These are phyloP conservation scores for Flaveria ramosissima DNA, from an alignment of 129 eudicot species.

Conservation along the genomic window DNA sequence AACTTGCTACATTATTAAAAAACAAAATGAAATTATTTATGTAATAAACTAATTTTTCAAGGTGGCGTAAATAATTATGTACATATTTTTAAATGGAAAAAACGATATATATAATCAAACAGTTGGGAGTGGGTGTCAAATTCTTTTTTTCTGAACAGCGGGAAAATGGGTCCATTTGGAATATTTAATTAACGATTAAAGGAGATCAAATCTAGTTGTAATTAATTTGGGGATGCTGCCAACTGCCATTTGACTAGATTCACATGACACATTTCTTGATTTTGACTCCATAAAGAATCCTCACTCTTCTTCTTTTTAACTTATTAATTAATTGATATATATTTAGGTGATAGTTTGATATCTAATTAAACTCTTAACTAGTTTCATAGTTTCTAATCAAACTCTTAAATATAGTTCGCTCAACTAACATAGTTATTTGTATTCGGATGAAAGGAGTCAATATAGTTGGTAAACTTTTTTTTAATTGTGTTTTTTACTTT, in stretches of 20 bases:
- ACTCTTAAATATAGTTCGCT: too few relatives aligned
- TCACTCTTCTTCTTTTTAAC: not conserved
- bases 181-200: constrained; percentile 21
- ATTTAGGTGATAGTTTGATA: too few relatives aligned
- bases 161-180: not conserved
- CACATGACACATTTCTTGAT: constrained; percentile 38
- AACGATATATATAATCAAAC: constrained; percentile 18
- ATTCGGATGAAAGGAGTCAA: too few relatives aligned
- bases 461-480: too few relatives aligned
- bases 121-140: constrained; percentile 34
- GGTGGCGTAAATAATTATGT: constrained; percentile 1
- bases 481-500: too few relatives aligned
- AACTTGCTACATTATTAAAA: too few relatives aligned
- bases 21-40: not conserved
- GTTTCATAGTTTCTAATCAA: too few relatives aligned
- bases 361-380: not conserved
- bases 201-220: constrained; percentile 35
- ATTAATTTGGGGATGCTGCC: constrained; percentile 34
- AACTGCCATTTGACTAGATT: constrained; percentile 43
- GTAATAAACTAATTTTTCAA: not conserved
- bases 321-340: not conserved
- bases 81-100: not conserved
- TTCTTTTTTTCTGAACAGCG: not conserved
- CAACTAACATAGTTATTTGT: too few relatives aligned
- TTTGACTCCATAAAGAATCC: constrained; percentile 23